Evolutionary conservation across 192 early-diverging fungal species (phyloP), one percentile per base, ranked within the genome.

Genomic region (Entrophospora sp.): DNA sequence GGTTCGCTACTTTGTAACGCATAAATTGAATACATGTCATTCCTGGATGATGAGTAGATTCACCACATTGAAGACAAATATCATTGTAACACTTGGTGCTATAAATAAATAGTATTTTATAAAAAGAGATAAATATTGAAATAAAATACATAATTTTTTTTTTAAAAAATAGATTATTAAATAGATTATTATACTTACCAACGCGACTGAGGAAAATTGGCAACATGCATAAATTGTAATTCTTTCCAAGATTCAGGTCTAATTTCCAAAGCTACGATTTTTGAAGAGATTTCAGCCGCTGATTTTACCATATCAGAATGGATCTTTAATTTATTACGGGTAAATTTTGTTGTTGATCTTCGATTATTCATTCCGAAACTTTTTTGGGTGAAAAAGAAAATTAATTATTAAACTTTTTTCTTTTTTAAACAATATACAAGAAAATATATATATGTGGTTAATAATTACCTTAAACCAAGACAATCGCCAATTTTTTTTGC

Each of bases 201-300:
- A 62, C 61, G 58, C 3, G 73, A 70, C 49, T 69, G 70, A 34
- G 79, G 82, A 28, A 82, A 75, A 55, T 74, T 75, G 12, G 69
- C 53, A 22, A 84, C 75, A 44, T 84, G 82, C 36, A 76, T 66
- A 70, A 84, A 84, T 59, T 84, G 82, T 6, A 84, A 62, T 52
- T 80, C 73, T 51, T 73, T 84, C 80, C 80, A 84, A 22, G 70
- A 63, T 22, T 82, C 82, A 2, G 76, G 79, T 36, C 78, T 58
- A 7, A 69, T 40, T 51, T 84, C 80, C 22, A 84, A 44, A 20
- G 75, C 68, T 27, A 77, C 73, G 22, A 79, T 34, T 57, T 75
- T 70, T 22, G 70, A 71, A 7, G 77, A 79, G 6, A 79, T 71
- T 62, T 62, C 60, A 44, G 60, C 60, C 3, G 60, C 60, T 16